Evolutionary conservation across 106 monocot species (phyloP).

Genomic region (Narthecium ossifragum): DNA sequence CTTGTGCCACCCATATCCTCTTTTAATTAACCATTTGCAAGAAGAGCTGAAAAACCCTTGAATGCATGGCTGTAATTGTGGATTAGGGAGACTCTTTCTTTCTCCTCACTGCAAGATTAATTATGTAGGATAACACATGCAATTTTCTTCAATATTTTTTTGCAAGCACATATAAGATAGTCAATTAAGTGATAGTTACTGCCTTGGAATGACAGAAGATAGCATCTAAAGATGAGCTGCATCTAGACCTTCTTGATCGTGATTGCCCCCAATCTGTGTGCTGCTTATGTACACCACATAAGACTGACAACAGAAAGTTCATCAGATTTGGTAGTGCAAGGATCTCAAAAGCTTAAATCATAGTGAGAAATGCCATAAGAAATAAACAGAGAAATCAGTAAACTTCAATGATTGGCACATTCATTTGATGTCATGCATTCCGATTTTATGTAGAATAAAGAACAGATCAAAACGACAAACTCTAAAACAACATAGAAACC

Average conservation of each 20-base stretch:
- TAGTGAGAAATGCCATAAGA: too few species aligned
- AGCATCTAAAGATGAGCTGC: conserved; percentile 57
- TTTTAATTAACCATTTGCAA: too few species aligned
- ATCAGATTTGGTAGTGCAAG: not conserved
- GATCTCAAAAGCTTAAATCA: not conserved
- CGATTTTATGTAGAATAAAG: too few species aligned
- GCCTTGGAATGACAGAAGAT: conserved; percentile 68
- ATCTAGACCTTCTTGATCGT: conserved; percentile 22
- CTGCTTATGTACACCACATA: conserved; percentile 91
- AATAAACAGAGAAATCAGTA: too few species aligned
- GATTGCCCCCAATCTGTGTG: conserved; percentile 4
- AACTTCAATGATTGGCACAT: too few species aligned
- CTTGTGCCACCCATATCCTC: too few species aligned
- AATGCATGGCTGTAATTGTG: conserved; percentile 83
- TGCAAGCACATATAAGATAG: too few species aligned
- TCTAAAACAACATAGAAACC: too few species aligned
- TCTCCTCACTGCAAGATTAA: conserved; percentile 52
- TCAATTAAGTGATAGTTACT: conserved; percentile 7
- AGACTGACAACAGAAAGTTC: conserved; percentile 27
- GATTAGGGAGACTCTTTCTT: conserved; percentile 54
- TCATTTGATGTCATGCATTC: too few species aligned
- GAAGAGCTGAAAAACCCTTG: conserved; percentile 85
- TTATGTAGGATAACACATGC: too few species aligned
- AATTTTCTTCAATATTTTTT: too few species aligned
- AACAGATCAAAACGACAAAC: too few species aligned